Evolutionary conservation across 805 yeast species (phyloP).

Genomic region (Yarrowia sp.): DNA sequence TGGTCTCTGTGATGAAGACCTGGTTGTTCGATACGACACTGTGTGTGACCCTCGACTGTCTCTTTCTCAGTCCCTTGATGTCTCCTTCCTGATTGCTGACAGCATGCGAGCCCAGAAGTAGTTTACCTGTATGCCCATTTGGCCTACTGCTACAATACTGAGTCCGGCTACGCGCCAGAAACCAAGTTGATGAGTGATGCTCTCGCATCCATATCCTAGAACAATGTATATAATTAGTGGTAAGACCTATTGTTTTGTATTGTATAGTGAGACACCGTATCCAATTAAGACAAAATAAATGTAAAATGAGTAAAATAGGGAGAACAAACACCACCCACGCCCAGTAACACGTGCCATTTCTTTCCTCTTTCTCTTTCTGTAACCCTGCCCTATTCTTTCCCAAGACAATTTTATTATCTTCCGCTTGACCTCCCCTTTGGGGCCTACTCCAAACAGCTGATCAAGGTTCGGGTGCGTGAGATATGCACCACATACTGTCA

Average conservation of each 20-base stretch:
- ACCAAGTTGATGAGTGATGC: neutral
- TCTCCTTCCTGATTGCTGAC: conserved; percentile 45
- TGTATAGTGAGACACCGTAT: no score
- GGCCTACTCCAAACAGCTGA: neutral
- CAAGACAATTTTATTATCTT: no score
- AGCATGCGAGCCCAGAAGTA: conserved; percentile 29
- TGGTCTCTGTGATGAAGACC: conserved; percentile 41
- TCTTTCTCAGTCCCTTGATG: conserved; percentile 43
- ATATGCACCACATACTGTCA: conserved; percentile 3
- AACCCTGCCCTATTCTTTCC: no score
- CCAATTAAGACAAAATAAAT: neutral
- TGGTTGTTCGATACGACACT: conserved; percentile 44
- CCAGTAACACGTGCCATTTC: no score
- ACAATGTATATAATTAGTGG: conserved; percentile 8
- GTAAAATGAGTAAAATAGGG: no score
- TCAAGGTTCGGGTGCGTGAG: conserved; percentile 13
- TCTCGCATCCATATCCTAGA: neutral
- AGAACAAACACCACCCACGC: no score
- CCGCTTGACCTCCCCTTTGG: neutral
- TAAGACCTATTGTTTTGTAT: no score
- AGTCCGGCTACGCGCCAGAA: conserved; percentile 18
- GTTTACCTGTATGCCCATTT: neutral
- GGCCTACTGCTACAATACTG: neutral
- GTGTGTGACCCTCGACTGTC: conserved; percentile 47
- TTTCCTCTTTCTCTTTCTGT: no score